Percentiles rank a stretch among this genome's conserved stretches.
phyloP scores from a whole-genome alignment of 768 basidiomycete genomes.

The Termitomyces sp. region DNA sequence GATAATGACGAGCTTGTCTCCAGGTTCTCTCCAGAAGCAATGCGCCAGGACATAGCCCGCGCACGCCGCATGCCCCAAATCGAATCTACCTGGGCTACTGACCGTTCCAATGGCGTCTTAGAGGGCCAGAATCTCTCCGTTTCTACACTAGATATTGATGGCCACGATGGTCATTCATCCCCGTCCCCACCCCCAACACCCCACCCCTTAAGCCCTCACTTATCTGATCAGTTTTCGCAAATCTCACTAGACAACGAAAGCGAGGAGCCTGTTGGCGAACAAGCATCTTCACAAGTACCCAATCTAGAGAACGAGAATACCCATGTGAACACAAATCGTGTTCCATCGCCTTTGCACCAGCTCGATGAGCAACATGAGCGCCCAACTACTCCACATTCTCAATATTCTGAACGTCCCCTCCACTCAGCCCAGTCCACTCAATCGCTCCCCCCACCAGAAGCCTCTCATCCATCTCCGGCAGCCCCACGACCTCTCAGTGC shows the following conservation, averaged over 20 bases:
- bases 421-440: slow-evolving; percentile 15
- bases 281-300: neutral
- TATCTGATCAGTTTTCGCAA: slow-evolving; percentile 32
- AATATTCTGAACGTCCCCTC: slow-evolving; percentile 5
- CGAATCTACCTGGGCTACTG: slow-evolving; percentile 26
- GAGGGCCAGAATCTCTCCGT: slow-evolving; percentile 39
- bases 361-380: slow-evolving; percentile 1
- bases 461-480: slow-evolving; percentile 5
- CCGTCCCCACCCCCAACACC: slow-evolving; percentile 13
- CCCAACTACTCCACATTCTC: slow-evolving; percentile 7
- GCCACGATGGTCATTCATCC: slow-evolving; percentile 15
- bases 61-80: slow-evolving; percentile 38
- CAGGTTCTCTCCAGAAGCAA: slow-evolving; percentile 54
- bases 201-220: slow-evolving; percentile 16
- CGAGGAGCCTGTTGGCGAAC: slow-evolving; percentile 1
- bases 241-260: slow-evolving; percentile 29
- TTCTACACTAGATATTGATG: slow-evolving; percentile 54
- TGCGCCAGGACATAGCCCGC: slow-evolving; percentile 57
- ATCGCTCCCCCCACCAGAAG: slow-evolving; percentile 16
- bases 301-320: slow-evolving; percentile 9
- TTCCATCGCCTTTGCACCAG: slow-evolving; percentile 1
- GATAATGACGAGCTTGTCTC: slow-evolving; percentile 43
- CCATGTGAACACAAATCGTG: slow-evolving; percentile 25
- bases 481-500: slow-evolving; percentile 10
- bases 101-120: slow-evolving; percentile 28